Evolutionary conservation across 805 yeast genomes (phyloP).

Genomic region (Metschnikowia picachoensis): DNA sequence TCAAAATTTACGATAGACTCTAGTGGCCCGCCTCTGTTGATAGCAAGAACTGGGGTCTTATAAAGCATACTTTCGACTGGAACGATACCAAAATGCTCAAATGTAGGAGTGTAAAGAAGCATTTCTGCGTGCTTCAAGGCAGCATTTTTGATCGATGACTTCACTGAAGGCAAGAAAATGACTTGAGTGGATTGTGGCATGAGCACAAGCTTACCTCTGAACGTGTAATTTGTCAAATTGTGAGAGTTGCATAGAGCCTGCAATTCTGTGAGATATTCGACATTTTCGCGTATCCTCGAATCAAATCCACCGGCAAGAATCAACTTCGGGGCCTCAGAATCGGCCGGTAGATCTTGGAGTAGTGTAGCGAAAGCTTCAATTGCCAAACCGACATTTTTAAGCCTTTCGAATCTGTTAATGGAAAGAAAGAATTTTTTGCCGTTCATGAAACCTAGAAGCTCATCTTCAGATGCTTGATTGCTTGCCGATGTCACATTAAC

Average conservation of each 20-base stretch:
- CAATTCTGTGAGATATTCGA: constrained; percentile 62
- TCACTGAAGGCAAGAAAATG: constrained; percentile 77
- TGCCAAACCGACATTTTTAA: constrained; percentile 80
- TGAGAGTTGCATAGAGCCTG: constrained; percentile 44
- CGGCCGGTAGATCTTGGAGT: constrained; percentile 26
- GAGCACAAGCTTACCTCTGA: constrained; percentile 36
- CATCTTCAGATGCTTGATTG: constrained; percentile 23
- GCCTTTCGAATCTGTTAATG: constrained; percentile 83
- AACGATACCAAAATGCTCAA: constrained; percentile 96
- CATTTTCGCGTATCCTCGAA: constrained; percentile 68
- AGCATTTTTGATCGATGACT: constrained; percentile 58
- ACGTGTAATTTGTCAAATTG: constrained; percentile 44
- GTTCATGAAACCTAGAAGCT: constrained; percentile 33
- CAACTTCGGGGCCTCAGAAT: constrained; percentile 40
- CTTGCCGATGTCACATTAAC: constrained; percentile 19
- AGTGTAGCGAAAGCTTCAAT: constrained; percentile 58
- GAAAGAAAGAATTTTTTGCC: constrained; percentile 54
- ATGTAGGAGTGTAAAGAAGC: constrained; percentile 82
- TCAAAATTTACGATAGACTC: constrained; percentile 57
- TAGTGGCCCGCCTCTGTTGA: constrained; percentile 87
- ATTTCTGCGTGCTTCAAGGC: constrained; percentile 55
- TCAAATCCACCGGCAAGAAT: constrained; percentile 93
- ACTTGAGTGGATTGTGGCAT: constrained; percentile 43
- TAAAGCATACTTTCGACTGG: constrained; percentile 92
- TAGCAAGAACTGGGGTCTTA: constrained; percentile 81